Conservation (phyloP, 2,329 filamentous ascomycete species). For the Podosphaera leucotricha region DNA sequence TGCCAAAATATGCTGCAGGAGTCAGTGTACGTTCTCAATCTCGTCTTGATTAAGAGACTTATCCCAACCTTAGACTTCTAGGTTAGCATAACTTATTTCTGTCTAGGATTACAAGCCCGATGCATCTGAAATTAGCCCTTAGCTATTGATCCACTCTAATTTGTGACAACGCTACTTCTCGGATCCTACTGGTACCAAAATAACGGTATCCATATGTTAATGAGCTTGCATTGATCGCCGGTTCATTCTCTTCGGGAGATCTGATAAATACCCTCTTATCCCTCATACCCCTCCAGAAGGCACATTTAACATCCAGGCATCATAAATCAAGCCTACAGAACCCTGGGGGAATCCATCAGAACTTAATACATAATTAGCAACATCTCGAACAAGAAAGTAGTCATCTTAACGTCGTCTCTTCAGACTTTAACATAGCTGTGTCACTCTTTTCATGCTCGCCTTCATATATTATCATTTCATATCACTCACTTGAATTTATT, state of each 20-base stretch:
- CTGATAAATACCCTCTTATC: slow-evolving; percentile 23
- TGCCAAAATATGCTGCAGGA: not conserved
- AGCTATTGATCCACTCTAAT: slow-evolving; percentile 24
- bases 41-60: not conserved
- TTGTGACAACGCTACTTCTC: slow-evolving; percentile 28
- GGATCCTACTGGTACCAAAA: slow-evolving; percentile 22
- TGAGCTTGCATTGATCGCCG: slow-evolving; percentile 23
- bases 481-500: not conserved
- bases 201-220: slow-evolving; percentile 19
- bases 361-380: slow-evolving; percentile 9
- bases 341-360: slow-evolving; percentile 14
- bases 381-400: slow-evolving; percentile 1
- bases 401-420: slow-evolving; percentile 2
- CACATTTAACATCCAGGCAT: slow-evolving; percentile 11
- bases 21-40: not conserved
- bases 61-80: not conserved
- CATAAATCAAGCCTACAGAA: slow-evolving; percentile 13
- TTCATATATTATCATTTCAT: not conserved
- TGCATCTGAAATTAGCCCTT: slow-evolving; percentile 14
- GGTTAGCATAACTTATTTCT: not conserved
- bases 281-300: slow-evolving; percentile 17
- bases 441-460: not conserved
- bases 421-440: not conserved
- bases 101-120: slow-evolving; percentile 10
- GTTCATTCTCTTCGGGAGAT: slow-evolving; percentile 25